A percentile compares a stretch with the other conserved stretches of the same genome.
Evolutionary conservation across 2,329 filamentous ascomycete genomes (phyloP).

Genomic region (Endothia cerciana): DNA sequence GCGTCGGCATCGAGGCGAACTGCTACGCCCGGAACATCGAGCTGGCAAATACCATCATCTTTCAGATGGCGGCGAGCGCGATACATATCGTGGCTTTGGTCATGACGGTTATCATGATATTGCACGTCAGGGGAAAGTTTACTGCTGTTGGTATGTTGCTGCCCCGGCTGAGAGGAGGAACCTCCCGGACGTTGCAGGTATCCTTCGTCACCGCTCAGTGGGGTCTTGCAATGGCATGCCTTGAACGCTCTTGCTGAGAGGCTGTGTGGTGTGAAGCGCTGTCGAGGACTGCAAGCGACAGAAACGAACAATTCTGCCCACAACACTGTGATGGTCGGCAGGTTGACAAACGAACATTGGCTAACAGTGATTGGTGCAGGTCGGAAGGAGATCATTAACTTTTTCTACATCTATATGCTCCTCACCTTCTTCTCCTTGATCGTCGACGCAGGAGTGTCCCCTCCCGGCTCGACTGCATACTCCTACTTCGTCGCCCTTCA

Average conservation of each 20-base stretch:
- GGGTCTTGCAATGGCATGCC: not conserved
- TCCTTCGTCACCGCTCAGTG: not conserved
- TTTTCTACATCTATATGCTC: slow-evolving; percentile 96
- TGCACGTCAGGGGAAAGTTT: slow-evolving; percentile 96
- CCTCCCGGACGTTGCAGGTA: not conserved
- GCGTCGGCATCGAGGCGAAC: slow-evolving; percentile 80
- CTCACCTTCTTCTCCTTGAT: slow-evolving; percentile 87
- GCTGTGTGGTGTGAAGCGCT: not conserved
- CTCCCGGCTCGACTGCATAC: slow-evolving; percentile 77
- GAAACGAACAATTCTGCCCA: not conserved
- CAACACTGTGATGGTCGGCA: not conserved
- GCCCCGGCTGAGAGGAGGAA: not conserved
- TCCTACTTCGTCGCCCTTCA: slow-evolving; percentile 92
- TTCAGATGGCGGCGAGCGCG: slow-evolving; percentile 87
- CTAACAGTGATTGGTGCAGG: slow-evolving; percentile 43
- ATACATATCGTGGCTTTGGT: slow-evolving; percentile 88
- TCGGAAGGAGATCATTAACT: slow-evolving; percentile 74
- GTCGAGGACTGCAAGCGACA: not conserved
- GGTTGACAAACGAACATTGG: not conserved
- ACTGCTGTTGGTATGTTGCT: slow-evolving; percentile 82
- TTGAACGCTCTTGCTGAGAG: not conserved
- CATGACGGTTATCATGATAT: slow-evolving; percentile 97
- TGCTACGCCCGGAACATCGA: slow-evolving; percentile 97
- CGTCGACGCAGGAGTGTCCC: slow-evolving; percentile 90
- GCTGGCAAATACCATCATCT: slow-evolving; percentile 97